Percentiles rank a stretch among this genome's conserved stretches.
Conservation (phyloP, 805 yeast genomes). For the Saccharomycopsis guyanensis region DNA sequence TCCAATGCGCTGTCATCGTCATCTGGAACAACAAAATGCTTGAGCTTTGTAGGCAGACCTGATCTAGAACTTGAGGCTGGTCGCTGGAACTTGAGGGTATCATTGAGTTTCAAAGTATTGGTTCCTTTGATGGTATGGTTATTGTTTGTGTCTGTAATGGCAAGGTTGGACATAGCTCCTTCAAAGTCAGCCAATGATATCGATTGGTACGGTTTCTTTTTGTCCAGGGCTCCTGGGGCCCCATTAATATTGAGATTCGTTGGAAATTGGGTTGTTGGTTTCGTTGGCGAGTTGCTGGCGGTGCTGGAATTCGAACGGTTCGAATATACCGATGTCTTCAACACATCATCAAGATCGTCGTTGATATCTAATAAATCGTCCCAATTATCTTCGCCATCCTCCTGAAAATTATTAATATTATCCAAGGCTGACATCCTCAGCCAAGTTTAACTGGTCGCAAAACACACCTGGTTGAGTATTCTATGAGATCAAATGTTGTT, state of each 20-base stretch:
- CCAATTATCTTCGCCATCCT: slow-evolving; percentile 18
- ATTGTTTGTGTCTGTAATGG: not conserved
- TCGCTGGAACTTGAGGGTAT: not conserved
- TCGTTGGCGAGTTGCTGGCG: not conserved
- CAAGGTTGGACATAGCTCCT: slow-evolving; percentile 1
- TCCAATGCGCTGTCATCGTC: slow-evolving; percentile 16
- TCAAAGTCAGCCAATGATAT: slow-evolving; percentile 15
- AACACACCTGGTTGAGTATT: not conserved
- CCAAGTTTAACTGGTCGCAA: not conserved
- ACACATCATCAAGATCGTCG: slow-evolving; percentile 14
- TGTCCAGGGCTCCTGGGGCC: not conserved
- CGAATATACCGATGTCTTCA: slow-evolving; percentile 16
- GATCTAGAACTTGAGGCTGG: too few species aligned
- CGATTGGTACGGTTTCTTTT: slow-evolving; percentile 13
- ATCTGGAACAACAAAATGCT: not conserved
- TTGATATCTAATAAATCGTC: slow-evolving; percentile 18
- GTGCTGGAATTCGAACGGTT: slow-evolving; percentile 1
- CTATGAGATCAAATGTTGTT: too few species aligned
- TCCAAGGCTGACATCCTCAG: not conserved
- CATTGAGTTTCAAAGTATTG: not conserved
- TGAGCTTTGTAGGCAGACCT: not conserved
- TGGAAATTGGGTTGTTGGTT: not conserved
- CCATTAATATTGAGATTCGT: not conserved
- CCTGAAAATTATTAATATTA: slow-evolving; percentile 5
- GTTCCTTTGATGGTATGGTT: not conserved